Evolutionary conservation across 148 eudicot genomes (phyloP), one percentile per base, ranked within the genome.

Genomic region (Agrostemma githago): DNA sequence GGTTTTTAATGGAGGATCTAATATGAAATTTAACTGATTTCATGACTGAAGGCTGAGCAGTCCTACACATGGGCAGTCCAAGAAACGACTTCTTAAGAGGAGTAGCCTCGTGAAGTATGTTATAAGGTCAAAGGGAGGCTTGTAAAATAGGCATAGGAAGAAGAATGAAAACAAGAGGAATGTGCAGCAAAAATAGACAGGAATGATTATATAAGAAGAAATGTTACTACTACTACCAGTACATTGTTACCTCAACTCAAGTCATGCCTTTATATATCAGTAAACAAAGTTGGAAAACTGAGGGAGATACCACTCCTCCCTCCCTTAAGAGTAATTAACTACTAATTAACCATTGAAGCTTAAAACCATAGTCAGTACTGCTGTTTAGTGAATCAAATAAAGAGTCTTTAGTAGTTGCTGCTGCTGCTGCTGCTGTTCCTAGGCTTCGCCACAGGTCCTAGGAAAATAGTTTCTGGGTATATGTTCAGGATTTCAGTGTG

Each of bases 1-100:
- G 90, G 75, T 83, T 83, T 78, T 72, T 83, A 39, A 79, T 37
- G 40, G 84, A 86, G 34, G 85, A 85, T 71, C 78, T 83, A 85
- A 85, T 85, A 82, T 68, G 88, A 44, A 77, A 79, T 44, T 56
- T 69, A 72, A 37, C 57, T 37, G 72, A n/a, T 76, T 80, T 77
- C 74, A 58, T 76, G 68, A 80, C 78, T 81, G 85, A 72, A 70
- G 58, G 75, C 66, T 58, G 82, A 71, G 73, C 79, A 17, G 71
- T 75, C 4, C 72, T n/a, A 60, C 83, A 79, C 85, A 78, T 76
- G 34, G 77, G 75, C 34, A 75, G 65, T 10, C 78, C 80, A 38
- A 19, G 62, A 62, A 69, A 61, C 43, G 80, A 76, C 62, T 77
- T 82, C 53, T 68, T 81, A 69, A 79, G 39, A 15, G 72, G 70